A percentile compares a stretch with the other conserved stretches of the same genome.
Evolutionary conservation across 1,284 basidiomycete species (phyloP).

Genomic region (Crepidotus sp.): DNA sequence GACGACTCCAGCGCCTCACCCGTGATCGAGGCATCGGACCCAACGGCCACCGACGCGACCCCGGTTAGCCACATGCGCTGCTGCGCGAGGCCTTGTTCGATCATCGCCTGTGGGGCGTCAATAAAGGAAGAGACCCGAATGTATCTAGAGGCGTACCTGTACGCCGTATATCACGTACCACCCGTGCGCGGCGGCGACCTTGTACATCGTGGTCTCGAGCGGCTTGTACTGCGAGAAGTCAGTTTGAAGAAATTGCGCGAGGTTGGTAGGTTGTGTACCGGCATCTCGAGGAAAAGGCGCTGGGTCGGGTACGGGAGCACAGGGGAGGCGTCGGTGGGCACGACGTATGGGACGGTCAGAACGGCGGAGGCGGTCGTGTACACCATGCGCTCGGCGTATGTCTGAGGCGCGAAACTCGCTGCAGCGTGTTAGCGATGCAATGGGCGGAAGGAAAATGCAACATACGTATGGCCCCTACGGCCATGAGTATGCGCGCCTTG

Average conservation of each 20-base stretch:
- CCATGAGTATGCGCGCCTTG: conserved; percentile 21
- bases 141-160: conserved; percentile 18
- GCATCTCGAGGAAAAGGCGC: conserved; percentile 30
- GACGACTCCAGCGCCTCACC: conserved; percentile 16
- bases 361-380: conserved; percentile 24
- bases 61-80: conserved; percentile 23
- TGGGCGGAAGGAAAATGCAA: not conserved
- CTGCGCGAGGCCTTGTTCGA: conserved; percentile 23
- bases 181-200: conserved; percentile 25
- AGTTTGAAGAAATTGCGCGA: not conserved
- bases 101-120: conserved; percentile 19
- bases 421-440: not conserved
- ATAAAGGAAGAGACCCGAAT: not conserved
- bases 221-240: conserved; percentile 22
- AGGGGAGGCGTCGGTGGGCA: conserved; percentile 11
- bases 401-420: conserved; percentile 22
- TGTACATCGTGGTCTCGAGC: conserved; percentile 23
- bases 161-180: conserved; percentile 27
- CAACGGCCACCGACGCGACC: conserved; percentile 17
- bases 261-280: conserved; percentile 18
- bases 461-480: conserved; percentile 26
- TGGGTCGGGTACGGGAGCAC: conserved; percentile 22
- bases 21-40: conserved; percentile 19
- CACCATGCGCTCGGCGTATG: conserved; percentile 22
- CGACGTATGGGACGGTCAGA: conserved; percentile 21